Evolutionary conservation across 208 protist genomes (phyloP), one percentile per base, ranked within the genome.

Genomic region (Sergeia podlipaevii): DNA sequence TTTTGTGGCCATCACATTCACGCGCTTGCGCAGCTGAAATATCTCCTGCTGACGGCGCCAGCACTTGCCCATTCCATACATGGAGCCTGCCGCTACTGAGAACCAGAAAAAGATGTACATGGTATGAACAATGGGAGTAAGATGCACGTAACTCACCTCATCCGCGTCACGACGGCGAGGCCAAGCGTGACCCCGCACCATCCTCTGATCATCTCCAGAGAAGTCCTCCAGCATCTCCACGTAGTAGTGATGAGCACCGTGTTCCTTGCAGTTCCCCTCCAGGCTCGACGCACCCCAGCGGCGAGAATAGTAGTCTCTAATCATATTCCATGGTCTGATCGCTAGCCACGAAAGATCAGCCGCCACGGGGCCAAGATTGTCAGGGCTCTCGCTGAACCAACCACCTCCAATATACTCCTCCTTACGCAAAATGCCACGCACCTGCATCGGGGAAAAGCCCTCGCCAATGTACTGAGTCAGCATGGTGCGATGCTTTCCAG

Each of bases 101-200:
- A 85, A 90, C 86, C 86, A 93, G 38, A 93, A 93, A 10, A 89
- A 53, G 17, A 89, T 54, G 70, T 93, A 93, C 86, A 93, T 93
- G 49, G 71, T 74, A 70, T 93, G 86, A 27, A 93, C 83, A 38
- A 84, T 63, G 4, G 86, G 86, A 8, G 77, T 85, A n/a, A 93
- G 65, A 45, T 91, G 81, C 6, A 91, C 80, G 46, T 93, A 93
- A 21, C 72, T 90, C 44, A 93, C 69, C 64, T 93, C 86, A 33
- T 91, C 86, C 18, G 65, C 38, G 45, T 77, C 78, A 13, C 82
- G 76, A 17, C 86, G 79, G 15, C 81, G 79, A 21, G 86, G 86
- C 80, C 81, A 93, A 10, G 72, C 77, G 52, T 78, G 70, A 0
- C 72, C 82, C 13, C 75, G 73, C 56, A 93, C 86, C 41, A 93